Evolutionary conservation across 495 filamentous ascomycete species (phyloP).

Genomic region (Friedmanniomyces endolithicus): DNA sequence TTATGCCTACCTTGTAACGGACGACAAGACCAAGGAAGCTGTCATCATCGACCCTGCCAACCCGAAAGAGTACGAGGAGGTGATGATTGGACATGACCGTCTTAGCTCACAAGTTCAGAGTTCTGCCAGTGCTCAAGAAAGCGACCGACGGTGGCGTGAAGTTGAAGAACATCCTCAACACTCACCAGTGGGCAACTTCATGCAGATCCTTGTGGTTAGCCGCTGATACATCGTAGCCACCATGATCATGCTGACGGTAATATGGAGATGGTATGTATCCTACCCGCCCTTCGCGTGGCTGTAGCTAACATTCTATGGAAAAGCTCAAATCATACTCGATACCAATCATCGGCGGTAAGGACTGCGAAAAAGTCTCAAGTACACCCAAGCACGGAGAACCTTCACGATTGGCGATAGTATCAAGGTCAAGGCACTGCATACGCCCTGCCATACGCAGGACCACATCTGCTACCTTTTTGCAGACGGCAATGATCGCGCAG

Average conservation of each 20-base stretch:
- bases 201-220: background rate
- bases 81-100: too few species aligned
- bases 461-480: slow-evolving; percentile 87
- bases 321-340: slow-evolving; percentile 57
- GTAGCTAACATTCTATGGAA: too few species aligned
- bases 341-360: slow-evolving; percentile 73
- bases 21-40: slow-evolving; percentile 82
- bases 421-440: slow-evolving; percentile 77
- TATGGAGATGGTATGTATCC: slow-evolving; percentile 47
- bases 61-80: slow-evolving; percentile 63
- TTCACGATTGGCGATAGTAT: slow-evolving; percentile 79
- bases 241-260: slow-evolving; percentile 95
- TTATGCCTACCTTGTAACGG: slow-evolving; percentile 55
- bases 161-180: slow-evolving; percentile 82
- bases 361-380: slow-evolving; percentile 66
- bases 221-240: slow-evolving; percentile 45
- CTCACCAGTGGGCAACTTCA: slow-evolving; percentile 64
- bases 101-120: slow-evolving; percentile 38
- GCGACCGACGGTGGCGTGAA: slow-evolving; percentile 62
- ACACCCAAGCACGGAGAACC: slow-evolving; percentile 60
- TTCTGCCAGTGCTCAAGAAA: slow-evolving; percentile 64
- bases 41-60: slow-evolving; percentile 93
- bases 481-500: slow-evolving; percentile 58
- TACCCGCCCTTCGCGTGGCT: too few species aligned
- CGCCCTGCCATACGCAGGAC: slow-evolving; percentile 95